Percentiles rank a stretch among this genome's conserved stretches.
Conservation (phyloP, 768 basidiomycete species). For the Dentipellis fragilis region DNA sequence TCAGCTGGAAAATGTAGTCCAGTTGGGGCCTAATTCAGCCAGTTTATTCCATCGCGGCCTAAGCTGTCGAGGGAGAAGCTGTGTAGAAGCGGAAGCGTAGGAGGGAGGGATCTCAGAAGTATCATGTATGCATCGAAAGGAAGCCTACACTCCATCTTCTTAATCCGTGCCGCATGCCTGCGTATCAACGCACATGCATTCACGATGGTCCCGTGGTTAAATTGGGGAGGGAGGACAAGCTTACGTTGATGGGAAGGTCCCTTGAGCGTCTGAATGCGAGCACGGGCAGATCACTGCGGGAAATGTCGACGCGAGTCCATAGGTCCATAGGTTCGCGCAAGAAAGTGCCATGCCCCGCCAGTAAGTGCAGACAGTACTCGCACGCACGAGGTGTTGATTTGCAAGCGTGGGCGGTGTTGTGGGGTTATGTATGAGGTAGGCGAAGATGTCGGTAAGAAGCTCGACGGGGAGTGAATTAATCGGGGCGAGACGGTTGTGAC, state of each 20-base stretch:
- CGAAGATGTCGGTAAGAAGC: neutral
- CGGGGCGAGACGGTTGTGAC: neutral
- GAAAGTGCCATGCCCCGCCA: neutral
- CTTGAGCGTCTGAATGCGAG: neutral
- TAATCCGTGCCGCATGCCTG: too few species aligned
- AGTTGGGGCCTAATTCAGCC: too few species aligned
- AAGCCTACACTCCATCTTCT: too few species aligned
- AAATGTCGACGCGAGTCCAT: neutral
- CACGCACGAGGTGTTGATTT: neutral
- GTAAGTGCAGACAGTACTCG: neutral
- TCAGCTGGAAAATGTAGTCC: too few species aligned
- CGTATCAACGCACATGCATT: too few species aligned
- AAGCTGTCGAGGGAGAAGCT: too few species aligned
- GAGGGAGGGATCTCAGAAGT: too few species aligned
- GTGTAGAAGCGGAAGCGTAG: too few species aligned
- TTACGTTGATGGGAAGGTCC: neutral
- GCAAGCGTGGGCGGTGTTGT: neutral
- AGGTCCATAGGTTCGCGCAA: neutral
- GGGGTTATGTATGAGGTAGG: neutral
- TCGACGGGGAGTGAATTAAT: neutral
- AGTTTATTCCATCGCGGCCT: too few species aligned
- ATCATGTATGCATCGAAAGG: too few species aligned
- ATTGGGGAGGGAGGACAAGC: too few species aligned
- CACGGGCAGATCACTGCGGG: neutral
- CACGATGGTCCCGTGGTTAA: too few species aligned